Base-by-base conservation (phyloP, 257 asterid species). In the Leptodermis oblonga region DNA sequence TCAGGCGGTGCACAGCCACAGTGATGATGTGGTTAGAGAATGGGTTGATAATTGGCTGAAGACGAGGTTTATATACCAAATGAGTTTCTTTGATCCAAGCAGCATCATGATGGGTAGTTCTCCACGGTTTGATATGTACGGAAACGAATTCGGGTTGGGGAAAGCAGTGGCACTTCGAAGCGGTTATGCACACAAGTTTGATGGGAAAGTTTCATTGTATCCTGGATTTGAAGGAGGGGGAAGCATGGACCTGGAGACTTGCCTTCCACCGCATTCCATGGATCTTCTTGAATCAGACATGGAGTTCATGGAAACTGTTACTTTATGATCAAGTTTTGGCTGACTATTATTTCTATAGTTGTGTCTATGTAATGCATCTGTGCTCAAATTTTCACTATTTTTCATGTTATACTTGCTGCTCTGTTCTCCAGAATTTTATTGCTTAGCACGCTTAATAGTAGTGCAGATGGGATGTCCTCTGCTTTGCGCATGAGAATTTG, bases 81-180 rank as follows among this genome's bases (percentile, higher is more conserved):
- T 74, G 8, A 68, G 30, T 12, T 61, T 73, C 5, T 80, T 73
- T 12, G 82, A 77, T 77, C 77, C 79, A 4, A 23, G 51, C 37
- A 62, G 75, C 58, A 13, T 80, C 1, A 66, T 70, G 72, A 67
- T 77, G 69, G 80, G 80, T n/a, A 72, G 79, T 23, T 75, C 83
- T 5, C 73, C 73, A 0, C 2, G 74, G 70, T 76, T 75, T 30
- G 51, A 76, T 53, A 61, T 78, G 75, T 76, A 78, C 30, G 81
- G 81, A 8, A 74, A 61, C 23, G 81, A 78, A 45, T 82, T 82
- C 49, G 86, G 83, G 0, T 36, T 76, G 28, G 81, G 86, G n/a
- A 82, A 76, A 75, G 81, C 78, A 22, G 53, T 78, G 49, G 83
- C 83, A 7, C 39, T 82, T 20, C 70, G 79, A 34, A 73, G 83